Conservation (phyloP, 352 stramenopile species). For the Phytophthora pluvialis region DNA sequence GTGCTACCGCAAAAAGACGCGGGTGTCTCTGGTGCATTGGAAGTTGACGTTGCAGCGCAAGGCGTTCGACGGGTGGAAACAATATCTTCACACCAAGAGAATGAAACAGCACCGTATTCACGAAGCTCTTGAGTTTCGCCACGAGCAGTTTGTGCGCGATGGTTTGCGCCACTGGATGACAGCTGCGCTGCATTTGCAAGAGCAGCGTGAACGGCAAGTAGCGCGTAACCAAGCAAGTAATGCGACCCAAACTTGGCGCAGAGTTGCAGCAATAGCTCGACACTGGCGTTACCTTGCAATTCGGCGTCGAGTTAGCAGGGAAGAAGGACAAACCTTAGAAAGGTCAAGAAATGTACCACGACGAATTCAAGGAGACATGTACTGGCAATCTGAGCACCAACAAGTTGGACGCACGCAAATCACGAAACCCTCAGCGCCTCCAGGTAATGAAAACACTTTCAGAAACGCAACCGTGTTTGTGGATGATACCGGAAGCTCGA, state of each 20-base stretch:
- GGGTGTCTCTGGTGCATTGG: constrained; percentile 58
- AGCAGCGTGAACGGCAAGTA: constrained; percentile 41
- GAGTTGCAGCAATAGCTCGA: constrained; percentile 40
- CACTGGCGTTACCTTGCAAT: constrained; percentile 40
- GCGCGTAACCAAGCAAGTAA: constrained; percentile 25
- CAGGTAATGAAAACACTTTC: neutral
- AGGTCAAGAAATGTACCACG: neutral
- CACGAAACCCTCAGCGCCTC: neutral
- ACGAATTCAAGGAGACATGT: constrained; percentile 10
- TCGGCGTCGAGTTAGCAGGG: constrained; percentile 14
- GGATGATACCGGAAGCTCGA: neutral
- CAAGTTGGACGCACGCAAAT: neutral
- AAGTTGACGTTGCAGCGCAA: constrained; percentile 47
- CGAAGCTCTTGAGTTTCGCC: constrained; percentile 56
- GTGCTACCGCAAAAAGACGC: constrained; percentile 32
- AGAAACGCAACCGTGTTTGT: neutral
- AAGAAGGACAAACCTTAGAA: constrained; percentile 5
- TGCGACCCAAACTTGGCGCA: constrained; percentile 32
- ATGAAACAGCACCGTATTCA: constrained; percentile 53
- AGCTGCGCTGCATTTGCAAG: constrained; percentile 43
- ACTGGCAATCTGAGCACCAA: constrained; percentile 12
- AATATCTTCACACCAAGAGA: constrained; percentile 38
- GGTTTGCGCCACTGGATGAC: constrained; percentile 58
- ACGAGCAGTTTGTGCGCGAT: constrained; percentile 49
- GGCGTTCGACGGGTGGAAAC: constrained; percentile 42